A percentile compares a stretch with the other conserved stretches of the same genome.
Evolutionary conservation across 331 rosid species (phyloP).

Genomic region (Quercus phellos): DNA sequence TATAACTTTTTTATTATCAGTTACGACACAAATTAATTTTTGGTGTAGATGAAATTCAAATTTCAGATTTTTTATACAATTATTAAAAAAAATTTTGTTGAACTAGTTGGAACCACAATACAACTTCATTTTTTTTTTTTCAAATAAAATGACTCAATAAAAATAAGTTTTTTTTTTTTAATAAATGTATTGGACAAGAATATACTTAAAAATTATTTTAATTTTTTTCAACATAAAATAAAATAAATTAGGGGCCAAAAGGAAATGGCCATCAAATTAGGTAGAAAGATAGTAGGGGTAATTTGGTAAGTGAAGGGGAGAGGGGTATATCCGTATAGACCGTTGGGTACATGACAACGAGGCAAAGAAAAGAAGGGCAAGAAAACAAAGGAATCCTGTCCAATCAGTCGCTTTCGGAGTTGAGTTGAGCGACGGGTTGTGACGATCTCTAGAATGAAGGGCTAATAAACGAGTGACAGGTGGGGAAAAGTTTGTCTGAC

Average conservation of each 20-base stretch:
- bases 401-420: constrained; percentile 24
- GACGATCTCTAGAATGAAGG: background rate
- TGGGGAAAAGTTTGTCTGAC: background rate
- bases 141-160: no score
- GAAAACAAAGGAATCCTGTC: constrained; percentile 28
- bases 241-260: no score
- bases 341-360: constrained; percentile 23
- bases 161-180: no score
- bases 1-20: no score
- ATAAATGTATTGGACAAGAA: no score
- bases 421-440: background rate
- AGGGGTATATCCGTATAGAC: background rate
- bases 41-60: rapidly evolving
- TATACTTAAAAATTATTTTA: no score
- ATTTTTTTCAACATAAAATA: no score
- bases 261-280: background rate
- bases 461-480: background rate
- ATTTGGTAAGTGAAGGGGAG: background rate
- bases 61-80: rapidly evolving
- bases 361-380: background rate
- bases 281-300: background rate
- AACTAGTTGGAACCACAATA: no score
- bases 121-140: no score
- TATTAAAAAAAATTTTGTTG: no score
- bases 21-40: no score